Evolutionary conservation across 495 filamentous ascomycete genomes (phyloP).

Genomic region (Lepraria neglecta): DNA sequence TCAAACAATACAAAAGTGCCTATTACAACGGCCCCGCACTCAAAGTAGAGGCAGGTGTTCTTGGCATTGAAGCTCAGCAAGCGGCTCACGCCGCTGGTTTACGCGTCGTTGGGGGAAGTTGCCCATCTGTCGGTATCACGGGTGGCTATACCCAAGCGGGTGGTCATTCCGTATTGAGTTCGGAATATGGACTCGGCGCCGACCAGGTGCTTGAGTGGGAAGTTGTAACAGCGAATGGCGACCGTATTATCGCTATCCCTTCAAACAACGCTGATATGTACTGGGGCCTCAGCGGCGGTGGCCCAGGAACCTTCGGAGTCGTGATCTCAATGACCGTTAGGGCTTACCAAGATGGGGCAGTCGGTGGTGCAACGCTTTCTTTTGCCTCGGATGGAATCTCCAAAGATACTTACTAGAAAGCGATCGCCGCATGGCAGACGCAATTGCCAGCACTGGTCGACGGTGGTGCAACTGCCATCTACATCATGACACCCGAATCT

Average conservation of each 20-base stretch:
- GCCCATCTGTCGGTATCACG: constrained; percentile 32
- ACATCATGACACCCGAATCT: constrained; percentile 12
- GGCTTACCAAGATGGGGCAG: constrained; percentile 18
- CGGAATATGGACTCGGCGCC: constrained; percentile 44
- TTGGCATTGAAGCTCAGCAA: constrained; percentile 42
- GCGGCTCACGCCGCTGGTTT: constrained; percentile 30
- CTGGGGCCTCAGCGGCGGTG: constrained; percentile 28
- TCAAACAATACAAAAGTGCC: constrained; percentile 35
- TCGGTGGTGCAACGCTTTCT: constrained; percentile 15
- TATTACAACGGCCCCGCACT: constrained; percentile 41
- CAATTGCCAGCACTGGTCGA: constrained; percentile 32
- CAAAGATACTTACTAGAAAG: constrained; percentile 34
- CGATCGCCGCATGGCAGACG: constrained; percentile 33
- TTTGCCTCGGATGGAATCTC: constrained; percentile 20
- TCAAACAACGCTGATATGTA: constrained; percentile 25
- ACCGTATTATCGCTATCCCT: constrained; percentile 17
- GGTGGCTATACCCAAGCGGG: constrained; percentile 51
- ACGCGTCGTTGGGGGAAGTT: constrained; percentile 47
- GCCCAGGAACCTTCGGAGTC: constrained; percentile 23
- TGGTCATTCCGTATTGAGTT: constrained; percentile 42
- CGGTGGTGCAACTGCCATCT: constrained; percentile 11
- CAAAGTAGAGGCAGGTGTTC: constrained; percentile 44
- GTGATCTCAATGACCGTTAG: constrained; percentile 28
- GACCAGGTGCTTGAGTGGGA: constrained; percentile 44
- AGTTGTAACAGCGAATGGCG: constrained; percentile 30